Conservation (phyloP, 2,329 filamentous ascomycete species). For the Coniella lustricola region DNA sequence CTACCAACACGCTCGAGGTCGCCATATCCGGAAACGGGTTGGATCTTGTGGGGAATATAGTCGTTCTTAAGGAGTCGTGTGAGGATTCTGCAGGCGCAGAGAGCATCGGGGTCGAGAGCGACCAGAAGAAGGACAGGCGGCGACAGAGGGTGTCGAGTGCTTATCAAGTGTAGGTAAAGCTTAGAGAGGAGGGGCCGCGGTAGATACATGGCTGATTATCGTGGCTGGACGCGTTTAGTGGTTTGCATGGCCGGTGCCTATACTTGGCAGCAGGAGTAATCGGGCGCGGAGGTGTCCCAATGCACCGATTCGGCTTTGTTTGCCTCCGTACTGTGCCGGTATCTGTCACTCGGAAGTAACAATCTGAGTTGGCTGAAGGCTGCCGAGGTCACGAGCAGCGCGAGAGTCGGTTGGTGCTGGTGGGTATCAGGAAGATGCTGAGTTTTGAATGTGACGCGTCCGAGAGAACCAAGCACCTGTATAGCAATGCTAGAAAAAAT, state of each 20-base stretch:
- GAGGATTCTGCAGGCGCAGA: conserved; percentile 92
- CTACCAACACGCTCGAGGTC: conserved; percentile 76
- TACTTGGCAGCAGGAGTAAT: no score
- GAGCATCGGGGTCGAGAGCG: conserved; percentile 87
- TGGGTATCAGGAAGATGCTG: no score
- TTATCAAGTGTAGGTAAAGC: conserved; percentile 83
- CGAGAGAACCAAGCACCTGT: no score
- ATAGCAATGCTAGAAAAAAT: neutral
- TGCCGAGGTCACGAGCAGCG: no score
- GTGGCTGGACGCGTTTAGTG: conserved; percentile 26
- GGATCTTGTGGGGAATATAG: conserved; percentile 96
- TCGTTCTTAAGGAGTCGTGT: conserved; percentile 92
- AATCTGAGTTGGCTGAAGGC: no score
- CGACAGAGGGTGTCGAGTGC: conserved; percentile 80
- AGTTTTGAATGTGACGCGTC: no score
- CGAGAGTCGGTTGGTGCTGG: no score
- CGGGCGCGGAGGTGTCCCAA: no score
- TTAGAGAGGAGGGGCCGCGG: conserved; percentile 83
- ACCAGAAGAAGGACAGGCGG: conserved; percentile 88
- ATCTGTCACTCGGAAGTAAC: no score
- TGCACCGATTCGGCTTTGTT: no score
- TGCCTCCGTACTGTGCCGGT: no score
- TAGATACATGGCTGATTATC: conserved; percentile 68
- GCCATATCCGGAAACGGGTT: conserved; percentile 86
- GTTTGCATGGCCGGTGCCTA: conserved; percentile 27